phyloP scores from a whole-genome alignment of 2,329 filamentous ascomycete species.

The Alternaria triticimaculans region DNA sequence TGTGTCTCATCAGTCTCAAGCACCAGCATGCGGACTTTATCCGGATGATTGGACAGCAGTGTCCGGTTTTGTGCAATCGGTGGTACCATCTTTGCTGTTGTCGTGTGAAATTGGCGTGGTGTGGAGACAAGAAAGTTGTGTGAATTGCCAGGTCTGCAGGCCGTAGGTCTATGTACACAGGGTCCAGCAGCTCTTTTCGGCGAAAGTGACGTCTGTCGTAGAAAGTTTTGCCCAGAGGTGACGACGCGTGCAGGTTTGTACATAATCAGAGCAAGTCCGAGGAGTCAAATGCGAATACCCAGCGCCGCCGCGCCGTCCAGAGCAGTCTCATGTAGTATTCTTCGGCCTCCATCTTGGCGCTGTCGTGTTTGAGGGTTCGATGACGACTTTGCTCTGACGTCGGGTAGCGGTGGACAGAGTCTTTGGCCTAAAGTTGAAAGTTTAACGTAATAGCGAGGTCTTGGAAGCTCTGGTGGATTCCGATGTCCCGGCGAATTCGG shows the following conservation, averaged over 20 bases:
- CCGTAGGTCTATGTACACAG: background rate
- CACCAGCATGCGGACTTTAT: constrained; percentile 58
- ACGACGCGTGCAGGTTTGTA: constrained; percentile 20
- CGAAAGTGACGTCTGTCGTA: constrained; percentile 7
- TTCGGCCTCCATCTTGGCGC: constrained; percentile 21
- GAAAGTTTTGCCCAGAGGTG: constrained; percentile 2
- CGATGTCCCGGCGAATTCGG: constrained; percentile 16
- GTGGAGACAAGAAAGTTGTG: background rate
- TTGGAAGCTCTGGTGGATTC: constrained; percentile 20
- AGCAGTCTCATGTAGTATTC: constrained; percentile 16
- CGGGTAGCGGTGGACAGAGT: constrained; percentile 1
- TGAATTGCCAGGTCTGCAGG: background rate
- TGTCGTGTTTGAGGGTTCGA: constrained; percentile 15
- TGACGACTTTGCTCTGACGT: constrained; percentile 22
- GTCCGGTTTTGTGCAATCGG: constrained; percentile 27
- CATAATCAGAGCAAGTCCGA: constrained; percentile 13
- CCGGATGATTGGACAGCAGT: constrained; percentile 31
- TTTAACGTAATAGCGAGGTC: constrained; percentile 28
- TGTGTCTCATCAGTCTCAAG: constrained; percentile 66
- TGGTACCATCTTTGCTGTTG: constrained; percentile 27
- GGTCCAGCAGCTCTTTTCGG: background rate
- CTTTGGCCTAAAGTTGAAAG: background rate
- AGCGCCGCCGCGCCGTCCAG: constrained; percentile 8
- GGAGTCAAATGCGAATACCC: background rate
- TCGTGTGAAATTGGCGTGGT: constrained; percentile 1